These are phyloP conservation scores for Cladophialophora carrionii DNA, from an alignment of 2,329 filamentous ascomycete species.

Conservation along the genomic window DNA sequence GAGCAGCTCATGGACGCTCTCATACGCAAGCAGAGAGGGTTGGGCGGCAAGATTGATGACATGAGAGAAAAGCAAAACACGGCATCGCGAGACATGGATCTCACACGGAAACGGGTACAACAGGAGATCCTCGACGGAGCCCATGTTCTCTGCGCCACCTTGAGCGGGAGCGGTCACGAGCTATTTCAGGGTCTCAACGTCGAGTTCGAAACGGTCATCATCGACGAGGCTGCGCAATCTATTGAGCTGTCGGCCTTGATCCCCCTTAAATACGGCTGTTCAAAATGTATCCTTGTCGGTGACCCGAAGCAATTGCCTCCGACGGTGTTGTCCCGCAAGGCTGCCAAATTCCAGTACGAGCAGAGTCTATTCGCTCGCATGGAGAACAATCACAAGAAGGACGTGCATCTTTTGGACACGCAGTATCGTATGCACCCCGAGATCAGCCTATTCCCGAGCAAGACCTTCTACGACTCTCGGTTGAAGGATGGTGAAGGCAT, in stretches of 20 bases:
- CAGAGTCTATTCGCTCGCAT: constrained; percentile 98
- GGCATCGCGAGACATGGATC: constrained; percentile 78
- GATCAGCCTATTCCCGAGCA: constrained; percentile 88
- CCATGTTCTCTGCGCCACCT: constrained; percentile 90
- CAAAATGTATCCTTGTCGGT: constrained; percentile 94
- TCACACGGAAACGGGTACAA: constrained; percentile 80
- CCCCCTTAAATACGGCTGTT: constrained; percentile 94
- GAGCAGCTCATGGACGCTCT: constrained; percentile 77
- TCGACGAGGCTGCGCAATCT: constrained; percentile 97
- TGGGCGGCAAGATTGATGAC: constrained; percentile 83
- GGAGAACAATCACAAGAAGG: constrained; percentile 85
- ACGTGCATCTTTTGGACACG: constrained; percentile 92
- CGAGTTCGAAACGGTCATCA: constrained; percentile 97
- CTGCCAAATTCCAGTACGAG: constrained; percentile 90
- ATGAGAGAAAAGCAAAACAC: constrained; percentile 84
- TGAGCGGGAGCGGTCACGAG: constrained; percentile 94
- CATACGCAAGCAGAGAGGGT: constrained; percentile 72
- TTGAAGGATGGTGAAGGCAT: constrained; percentile 85
- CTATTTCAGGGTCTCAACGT: constrained; percentile 94
- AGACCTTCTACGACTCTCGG: constrained; percentile 86
- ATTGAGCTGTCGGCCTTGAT: constrained; percentile 96
- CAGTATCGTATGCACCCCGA: constrained; percentile 99
- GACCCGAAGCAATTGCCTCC: constrained; percentile 97
- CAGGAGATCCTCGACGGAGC: constrained; percentile 89
- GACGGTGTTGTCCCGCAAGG: constrained; percentile 91